Evolutionary conservation across 2,329 filamentous ascomycete species (phyloP).

Genomic region (Fusarium buharicum): DNA sequence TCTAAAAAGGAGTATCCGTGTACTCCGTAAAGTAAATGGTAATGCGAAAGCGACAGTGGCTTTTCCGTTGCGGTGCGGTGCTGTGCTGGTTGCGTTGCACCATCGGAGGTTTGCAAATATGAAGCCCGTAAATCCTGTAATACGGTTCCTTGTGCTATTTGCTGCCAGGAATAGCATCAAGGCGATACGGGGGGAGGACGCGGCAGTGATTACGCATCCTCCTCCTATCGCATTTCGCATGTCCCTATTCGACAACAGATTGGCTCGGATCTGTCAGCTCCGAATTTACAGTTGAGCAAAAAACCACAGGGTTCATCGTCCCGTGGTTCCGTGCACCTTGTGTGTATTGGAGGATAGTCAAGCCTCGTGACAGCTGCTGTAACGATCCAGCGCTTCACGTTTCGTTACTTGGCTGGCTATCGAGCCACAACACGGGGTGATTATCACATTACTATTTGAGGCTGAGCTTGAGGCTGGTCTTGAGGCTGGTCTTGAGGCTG

Average conservation of each 20-base stretch:
- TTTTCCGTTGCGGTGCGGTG: constrained; percentile 5
- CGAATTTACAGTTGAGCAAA: constrained; percentile 8
- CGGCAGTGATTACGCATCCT: constrained; percentile 8
- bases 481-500: constrained; percentile 2
- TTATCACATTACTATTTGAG: constrained; percentile 12
- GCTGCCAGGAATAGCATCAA: constrained; percentile 34
- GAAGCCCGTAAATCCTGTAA: constrained; percentile 8
- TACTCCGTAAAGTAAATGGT: not conserved
- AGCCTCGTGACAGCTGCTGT: constrained; percentile 23
- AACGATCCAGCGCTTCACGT: constrained; percentile 18
- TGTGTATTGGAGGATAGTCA: not conserved
- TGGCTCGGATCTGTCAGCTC: constrained; percentile 28
- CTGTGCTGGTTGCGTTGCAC: constrained; percentile 5
- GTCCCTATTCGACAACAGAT: constrained; percentile 14
- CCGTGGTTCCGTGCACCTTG: not conserved
- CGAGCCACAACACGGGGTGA: constrained; percentile 8
- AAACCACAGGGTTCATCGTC: constrained; percentile 1
- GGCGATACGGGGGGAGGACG: constrained; percentile 12
- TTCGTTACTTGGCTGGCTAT: constrained; percentile 13
- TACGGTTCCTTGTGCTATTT: constrained; percentile 3
- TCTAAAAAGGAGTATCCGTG: constrained; percentile 4
- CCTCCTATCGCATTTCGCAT: constrained; percentile 14
- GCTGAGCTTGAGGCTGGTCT: constrained; percentile 16
- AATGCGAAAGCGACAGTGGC: constrained; percentile 25
- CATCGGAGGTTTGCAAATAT: not conserved